Evolutionary conservation across 257 asterid genomes (phyloP).

Genomic region (Solanum rostratum): DNA sequence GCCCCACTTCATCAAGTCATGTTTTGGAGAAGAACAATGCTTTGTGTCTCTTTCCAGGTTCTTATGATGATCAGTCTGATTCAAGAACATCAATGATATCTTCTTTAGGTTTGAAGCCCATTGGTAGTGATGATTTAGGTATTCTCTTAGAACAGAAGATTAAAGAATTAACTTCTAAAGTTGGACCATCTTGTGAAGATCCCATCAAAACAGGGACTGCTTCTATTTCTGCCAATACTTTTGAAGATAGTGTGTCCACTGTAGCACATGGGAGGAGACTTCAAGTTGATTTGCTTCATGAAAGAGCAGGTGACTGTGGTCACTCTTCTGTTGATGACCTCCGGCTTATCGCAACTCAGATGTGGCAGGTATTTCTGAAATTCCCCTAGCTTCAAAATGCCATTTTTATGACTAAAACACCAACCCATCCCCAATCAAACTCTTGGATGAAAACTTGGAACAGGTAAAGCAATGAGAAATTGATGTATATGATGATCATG

Average conservation of each 20-base stretch:
- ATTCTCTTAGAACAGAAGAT: slow-evolving; percentile 85
- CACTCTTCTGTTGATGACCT: slow-evolving; percentile 25
- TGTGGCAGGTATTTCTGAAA: slow-evolving; percentile 37
- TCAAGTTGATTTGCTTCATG: slow-evolving; percentile 12
- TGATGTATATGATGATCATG: not conserved
- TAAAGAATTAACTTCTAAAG: slow-evolving; percentile 69
- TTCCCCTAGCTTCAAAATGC: not conserved
- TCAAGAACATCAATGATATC: slow-evolving; percentile 24
- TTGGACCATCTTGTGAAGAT: slow-evolving; percentile 52
- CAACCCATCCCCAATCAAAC: not conserved
- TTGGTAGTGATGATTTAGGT: slow-evolving; percentile 76
- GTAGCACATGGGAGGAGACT: slow-evolving; percentile 11
- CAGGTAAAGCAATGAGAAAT: not conserved
- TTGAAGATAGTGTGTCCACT: slow-evolving; percentile 15
- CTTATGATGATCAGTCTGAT: slow-evolving; percentile 24
- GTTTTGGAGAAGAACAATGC: slow-evolving; percentile 22
- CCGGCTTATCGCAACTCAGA: slow-evolving; percentile 21
- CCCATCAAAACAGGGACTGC: slow-evolving; percentile 22
- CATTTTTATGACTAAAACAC: slow-evolving; percentile 15
- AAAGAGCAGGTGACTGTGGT: slow-evolving; percentile 25
- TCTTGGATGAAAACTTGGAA: not conserved
- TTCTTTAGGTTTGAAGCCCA: slow-evolving; percentile 32
- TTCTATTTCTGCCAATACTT: slow-evolving; percentile 23
- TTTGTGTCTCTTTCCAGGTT: slow-evolving; percentile 17
- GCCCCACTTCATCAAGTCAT: slow-evolving; percentile 25